phyloP scores from a whole-genome alignment of 768 basidiomycete species.

The Amanita rimosa region DNA sequence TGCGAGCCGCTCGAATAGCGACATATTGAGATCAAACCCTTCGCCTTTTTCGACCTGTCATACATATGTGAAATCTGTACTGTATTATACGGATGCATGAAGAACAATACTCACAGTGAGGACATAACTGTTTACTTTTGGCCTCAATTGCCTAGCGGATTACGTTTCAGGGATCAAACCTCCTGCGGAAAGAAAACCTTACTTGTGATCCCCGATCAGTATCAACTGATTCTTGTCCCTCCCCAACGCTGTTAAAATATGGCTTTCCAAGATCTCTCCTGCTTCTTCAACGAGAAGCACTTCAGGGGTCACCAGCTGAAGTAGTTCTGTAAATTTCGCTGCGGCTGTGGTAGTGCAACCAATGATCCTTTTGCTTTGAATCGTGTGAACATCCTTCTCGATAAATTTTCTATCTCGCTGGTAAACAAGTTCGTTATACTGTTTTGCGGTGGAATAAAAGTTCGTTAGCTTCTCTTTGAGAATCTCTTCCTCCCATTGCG shows the following conservation, averaged over 20 bases:
- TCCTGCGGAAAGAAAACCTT: slow-evolving; percentile 12
- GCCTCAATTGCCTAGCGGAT: slow-evolving; percentile 48
- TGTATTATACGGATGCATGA: too few relatives aligned
- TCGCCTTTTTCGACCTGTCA: slow-evolving; percentile 40
- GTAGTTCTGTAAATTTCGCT: slow-evolving; percentile 40
- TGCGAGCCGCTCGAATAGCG: slow-evolving; percentile 61
- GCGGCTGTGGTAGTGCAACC: slow-evolving; percentile 64
- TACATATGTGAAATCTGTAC: neutral
- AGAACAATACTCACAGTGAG: slow-evolving; percentile 31
- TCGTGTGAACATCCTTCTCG: slow-evolving; percentile 19
- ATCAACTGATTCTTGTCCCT: slow-evolving; percentile 38
- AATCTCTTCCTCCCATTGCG: slow-evolving; percentile 25
- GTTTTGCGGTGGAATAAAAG: slow-evolving; percentile 20
- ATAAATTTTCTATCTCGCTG: slow-evolving; percentile 23
- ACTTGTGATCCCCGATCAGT: slow-evolving; percentile 70
- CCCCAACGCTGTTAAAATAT: slow-evolving; percentile 48
- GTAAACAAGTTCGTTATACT: slow-evolving; percentile 30
- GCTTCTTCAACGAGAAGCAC: slow-evolving; percentile 64
- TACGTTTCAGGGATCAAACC: neutral
- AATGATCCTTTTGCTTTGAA: slow-evolving; percentile 42
- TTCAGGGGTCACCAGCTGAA: slow-evolving; percentile 34
- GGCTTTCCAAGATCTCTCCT: slow-evolving; percentile 62
- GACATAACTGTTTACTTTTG: slow-evolving; percentile 55
- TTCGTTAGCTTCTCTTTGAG: slow-evolving; percentile 20
- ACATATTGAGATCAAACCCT: slow-evolving; percentile 56